Evolutionary conservation across 2,329 filamentous ascomycete species (phyloP).

Genomic region (Arthrobotrys conoides): DNA sequence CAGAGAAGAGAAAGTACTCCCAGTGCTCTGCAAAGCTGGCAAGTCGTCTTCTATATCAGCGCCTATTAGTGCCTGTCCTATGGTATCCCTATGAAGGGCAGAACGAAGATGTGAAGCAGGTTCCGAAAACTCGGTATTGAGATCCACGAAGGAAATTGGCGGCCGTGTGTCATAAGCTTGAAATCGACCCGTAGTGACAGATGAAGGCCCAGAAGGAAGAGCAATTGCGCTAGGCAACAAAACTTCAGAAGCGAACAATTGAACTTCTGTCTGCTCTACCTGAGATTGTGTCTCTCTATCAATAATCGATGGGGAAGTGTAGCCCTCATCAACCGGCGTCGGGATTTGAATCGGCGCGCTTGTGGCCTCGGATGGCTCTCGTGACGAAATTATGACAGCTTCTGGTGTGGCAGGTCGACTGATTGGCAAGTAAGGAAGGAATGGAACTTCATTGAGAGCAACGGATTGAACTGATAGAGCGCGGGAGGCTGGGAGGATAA

Average conservation of each 20-base stretch:
- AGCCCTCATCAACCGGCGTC: background rate
- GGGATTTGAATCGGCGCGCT: background rate
- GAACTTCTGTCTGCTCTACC: background rate
- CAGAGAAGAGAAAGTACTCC: constrained; percentile 14
- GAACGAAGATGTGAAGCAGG: background rate
- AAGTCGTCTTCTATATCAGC: constrained; percentile 3
- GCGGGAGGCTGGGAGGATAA: background rate
- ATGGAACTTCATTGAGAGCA: background rate
- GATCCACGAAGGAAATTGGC: background rate
- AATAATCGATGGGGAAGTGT: background rate
- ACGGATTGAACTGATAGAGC: background rate
- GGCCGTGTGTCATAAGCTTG: no score
- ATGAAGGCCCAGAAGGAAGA: constrained; percentile 24
- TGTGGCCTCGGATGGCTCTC: background rate
- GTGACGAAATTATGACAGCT: background rate
- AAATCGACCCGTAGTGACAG: background rate
- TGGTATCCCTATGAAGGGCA: background rate
- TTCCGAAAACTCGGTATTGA: constrained; percentile 14
- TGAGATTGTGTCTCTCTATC: background rate
- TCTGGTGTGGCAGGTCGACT: background rate
- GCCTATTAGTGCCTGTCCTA: background rate
- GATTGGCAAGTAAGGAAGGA: background rate
- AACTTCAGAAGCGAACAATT: background rate
- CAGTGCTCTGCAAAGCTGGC: constrained; percentile 25
- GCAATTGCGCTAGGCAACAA: background rate